These are phyloP conservation scores for Talaromyces sp. DNA, from an alignment of 2,329 filamentous ascomycete genomes.

Conservation along the genomic window DNA sequence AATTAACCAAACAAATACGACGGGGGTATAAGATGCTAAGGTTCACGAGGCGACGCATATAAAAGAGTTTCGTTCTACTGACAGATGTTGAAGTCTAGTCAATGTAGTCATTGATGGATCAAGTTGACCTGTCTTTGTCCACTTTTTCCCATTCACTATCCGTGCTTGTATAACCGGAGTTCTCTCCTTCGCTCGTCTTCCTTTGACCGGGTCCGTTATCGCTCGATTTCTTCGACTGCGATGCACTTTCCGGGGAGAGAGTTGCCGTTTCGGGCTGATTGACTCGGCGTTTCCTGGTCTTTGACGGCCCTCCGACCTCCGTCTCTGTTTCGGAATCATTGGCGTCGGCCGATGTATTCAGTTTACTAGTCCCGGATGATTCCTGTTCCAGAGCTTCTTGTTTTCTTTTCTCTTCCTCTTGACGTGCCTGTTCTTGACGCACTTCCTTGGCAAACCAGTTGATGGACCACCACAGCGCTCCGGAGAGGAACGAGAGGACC, in stretches of 20 bases:
- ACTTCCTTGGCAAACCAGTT: slow-evolving; percentile 90
- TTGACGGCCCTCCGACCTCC: slow-evolving; percentile 21
- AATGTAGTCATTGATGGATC: background rate
- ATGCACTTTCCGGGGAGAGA: slow-evolving; percentile 22
- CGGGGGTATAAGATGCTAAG: slow-evolving; percentile 11
- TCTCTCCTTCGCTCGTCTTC: slow-evolving; percentile 47
- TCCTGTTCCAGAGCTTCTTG: slow-evolving; percentile 20
- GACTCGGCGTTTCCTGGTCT: slow-evolving; percentile 12
- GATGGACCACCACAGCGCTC: slow-evolving; percentile 83
- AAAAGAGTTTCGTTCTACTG: slow-evolving; percentile 3
- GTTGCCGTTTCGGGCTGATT: slow-evolving; percentile 17
- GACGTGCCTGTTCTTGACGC: slow-evolving; percentile 49
- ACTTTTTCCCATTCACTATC: slow-evolving; percentile 99
- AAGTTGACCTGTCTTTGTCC: slow-evolving; percentile 41
- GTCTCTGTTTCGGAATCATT: slow-evolving; percentile 44
- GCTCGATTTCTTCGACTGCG: slow-evolving; percentile 44
- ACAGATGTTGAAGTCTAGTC: background rate
- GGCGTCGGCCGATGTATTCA: slow-evolving; percentile 30
- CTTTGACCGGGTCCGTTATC: slow-evolving; percentile 43
- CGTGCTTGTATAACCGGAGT: slow-evolving; percentile 64
- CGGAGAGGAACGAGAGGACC: slow-evolving; percentile 74
- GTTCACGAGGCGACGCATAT: background rate
- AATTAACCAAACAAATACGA: slow-evolving; percentile 4
- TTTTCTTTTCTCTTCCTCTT: slow-evolving; percentile 32
- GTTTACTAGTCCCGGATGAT: slow-evolving; percentile 25